phyloP scores from a whole-genome alignment of 2,329 filamentous ascomycete species.

The Ophidiomyces ophidiicola region DNA sequence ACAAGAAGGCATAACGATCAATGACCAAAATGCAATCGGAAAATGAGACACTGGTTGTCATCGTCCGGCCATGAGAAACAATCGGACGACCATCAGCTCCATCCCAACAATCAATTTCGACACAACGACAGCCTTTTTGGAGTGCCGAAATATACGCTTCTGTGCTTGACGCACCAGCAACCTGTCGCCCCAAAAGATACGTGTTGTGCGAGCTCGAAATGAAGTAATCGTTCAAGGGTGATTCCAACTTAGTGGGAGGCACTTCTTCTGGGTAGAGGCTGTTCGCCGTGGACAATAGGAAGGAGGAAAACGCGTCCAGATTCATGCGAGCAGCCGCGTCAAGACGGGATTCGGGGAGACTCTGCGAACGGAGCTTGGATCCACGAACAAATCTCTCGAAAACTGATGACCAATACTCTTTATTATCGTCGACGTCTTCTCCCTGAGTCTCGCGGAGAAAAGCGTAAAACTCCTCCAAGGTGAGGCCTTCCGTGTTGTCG shows the following conservation, averaged over 20 bases:
- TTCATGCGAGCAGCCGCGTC: slow-evolving; percentile 52
- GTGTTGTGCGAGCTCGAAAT: slow-evolving; percentile 99
- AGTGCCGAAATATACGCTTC: slow-evolving; percentile 90
- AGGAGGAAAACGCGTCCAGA: slow-evolving; percentile 64
- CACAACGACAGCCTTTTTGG: slow-evolving; percentile 78
- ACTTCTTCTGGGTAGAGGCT: slow-evolving; percentile 51
- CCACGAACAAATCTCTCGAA: slow-evolving; percentile 60
- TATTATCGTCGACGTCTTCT: slow-evolving; percentile 59
- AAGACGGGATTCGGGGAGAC: slow-evolving; percentile 32
- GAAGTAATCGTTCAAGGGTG: slow-evolving; percentile 91
- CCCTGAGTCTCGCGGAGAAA: slow-evolving; percentile 66
- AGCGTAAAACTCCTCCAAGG: slow-evolving; percentile 56
- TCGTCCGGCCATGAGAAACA: slow-evolving; percentile 79
- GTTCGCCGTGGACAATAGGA: slow-evolving; percentile 63
- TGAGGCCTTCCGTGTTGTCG: slow-evolving; percentile 53
- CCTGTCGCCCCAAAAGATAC: slow-evolving; percentile 82
- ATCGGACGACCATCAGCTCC: slow-evolving; percentile 74
- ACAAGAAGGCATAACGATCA: slow-evolving; percentile 83
- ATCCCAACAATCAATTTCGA: slow-evolving; percentile 98
- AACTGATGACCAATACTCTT: slow-evolving; percentile 54
- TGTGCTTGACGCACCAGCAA: slow-evolving; percentile 78
- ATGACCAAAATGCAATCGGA: slow-evolving; percentile 85
- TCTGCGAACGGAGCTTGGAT: slow-evolving; percentile 40
- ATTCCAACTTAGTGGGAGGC: slow-evolving; percentile 55
- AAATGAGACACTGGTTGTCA: slow-evolving; percentile 82